Evolutionary conservation across 495 filamentous ascomycete species (phyloP).

Genomic region (Gamarada debralockiae): DNA sequence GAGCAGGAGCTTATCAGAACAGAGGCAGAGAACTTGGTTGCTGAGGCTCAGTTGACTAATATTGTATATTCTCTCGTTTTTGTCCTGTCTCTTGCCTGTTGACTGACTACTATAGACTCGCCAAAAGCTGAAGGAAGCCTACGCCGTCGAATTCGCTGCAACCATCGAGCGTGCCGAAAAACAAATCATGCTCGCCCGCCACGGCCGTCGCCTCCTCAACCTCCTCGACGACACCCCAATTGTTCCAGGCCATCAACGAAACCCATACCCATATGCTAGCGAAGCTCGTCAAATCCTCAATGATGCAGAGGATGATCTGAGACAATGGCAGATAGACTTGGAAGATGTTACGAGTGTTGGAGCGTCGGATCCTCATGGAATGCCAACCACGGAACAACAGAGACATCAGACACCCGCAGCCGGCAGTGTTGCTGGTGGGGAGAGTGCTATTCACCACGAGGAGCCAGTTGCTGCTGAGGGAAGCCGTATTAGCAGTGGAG

Average conservation of each 20-base stretch:
- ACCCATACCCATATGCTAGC: conserved; percentile 56
- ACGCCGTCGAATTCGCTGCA: conserved; percentile 78
- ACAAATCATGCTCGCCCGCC: conserved; percentile 86
- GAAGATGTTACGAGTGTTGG: conserved; percentile 17
- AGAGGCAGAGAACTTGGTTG: conserved; percentile 92
- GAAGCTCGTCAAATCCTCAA: conserved; percentile 82
- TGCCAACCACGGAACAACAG: conserved; percentile 15
- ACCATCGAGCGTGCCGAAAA: conserved; percentile 95
- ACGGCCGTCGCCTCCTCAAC: conserved; percentile 79
- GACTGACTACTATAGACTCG: conserved; percentile 56
- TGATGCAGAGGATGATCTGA: conserved; percentile 85
- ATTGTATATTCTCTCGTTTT: conserved; percentile 50
- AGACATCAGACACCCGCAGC: conserved; percentile 2
- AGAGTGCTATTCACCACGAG: conserved; percentile 4
- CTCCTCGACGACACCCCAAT: conserved; percentile 90
- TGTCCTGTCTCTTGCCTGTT: background rate
- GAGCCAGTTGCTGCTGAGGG: conserved; percentile 3
- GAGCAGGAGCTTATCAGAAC: conserved; percentile 96
- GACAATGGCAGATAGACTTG: conserved; percentile 52
- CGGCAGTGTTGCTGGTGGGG: conserved; percentile 4
- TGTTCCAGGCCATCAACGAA: conserved; percentile 75
- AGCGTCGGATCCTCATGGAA: conserved; percentile 4
- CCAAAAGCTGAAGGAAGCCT: conserved; percentile 90
- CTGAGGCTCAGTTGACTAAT: conserved; percentile 95
- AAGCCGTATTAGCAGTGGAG: conserved; percentile 22